Evolutionary conservation across 768 basidiomycete species (phyloP), one percentile per base, ranked within the genome.

Genomic region (Boletus rubroflammeus): DNA sequence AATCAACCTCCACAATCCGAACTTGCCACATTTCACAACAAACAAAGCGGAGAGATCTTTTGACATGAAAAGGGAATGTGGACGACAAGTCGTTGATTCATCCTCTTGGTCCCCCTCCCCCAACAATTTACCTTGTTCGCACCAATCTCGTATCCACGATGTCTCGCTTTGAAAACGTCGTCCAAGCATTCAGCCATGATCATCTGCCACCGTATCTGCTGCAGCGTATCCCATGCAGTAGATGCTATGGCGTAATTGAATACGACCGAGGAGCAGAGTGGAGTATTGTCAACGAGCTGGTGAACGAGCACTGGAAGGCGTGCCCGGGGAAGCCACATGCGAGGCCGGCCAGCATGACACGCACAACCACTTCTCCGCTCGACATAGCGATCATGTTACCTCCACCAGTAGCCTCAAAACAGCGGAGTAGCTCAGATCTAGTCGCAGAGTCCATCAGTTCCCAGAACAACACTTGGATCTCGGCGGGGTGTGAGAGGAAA

Each of bases 11-110:
- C 67, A 64, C 57, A 54, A 53, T 41, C 40, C 44, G 40, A 44
- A 51, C 26, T 60, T 52, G 44, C 45, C 54, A 67, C 63, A 61
- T 58, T 67, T 65, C 67, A 65, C 67, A 67, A 67, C 63, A 69
- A 68, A 69, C 67, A 68, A 68, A 55, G 58, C 54, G 56, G 58
- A 54, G 60, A 49, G 42, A 51, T 45, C 25, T 52, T 44, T 57
- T 4, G 54, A 61, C 45, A 47, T 67, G 59, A 68, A 65, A 67
- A 67, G 56, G 55, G 55, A 46, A 51, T 23, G 52, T 44, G 40
- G 42, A n/a, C 39, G 39, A 53, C 46, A 45, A 52, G 38, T 25
- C 29, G 48, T 42, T 42, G 13, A 41, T 45, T 40, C 54, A 48
- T 54, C 53, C 45, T 47, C 31, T 43, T n/a, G 28, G n/a, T 31